Percentiles rank a stretch among this genome's conserved stretches.
Evolutionary conservation across 495 filamentous ascomycete species (phyloP).

Genomic region (Parachaetomium inaequale): DNA sequence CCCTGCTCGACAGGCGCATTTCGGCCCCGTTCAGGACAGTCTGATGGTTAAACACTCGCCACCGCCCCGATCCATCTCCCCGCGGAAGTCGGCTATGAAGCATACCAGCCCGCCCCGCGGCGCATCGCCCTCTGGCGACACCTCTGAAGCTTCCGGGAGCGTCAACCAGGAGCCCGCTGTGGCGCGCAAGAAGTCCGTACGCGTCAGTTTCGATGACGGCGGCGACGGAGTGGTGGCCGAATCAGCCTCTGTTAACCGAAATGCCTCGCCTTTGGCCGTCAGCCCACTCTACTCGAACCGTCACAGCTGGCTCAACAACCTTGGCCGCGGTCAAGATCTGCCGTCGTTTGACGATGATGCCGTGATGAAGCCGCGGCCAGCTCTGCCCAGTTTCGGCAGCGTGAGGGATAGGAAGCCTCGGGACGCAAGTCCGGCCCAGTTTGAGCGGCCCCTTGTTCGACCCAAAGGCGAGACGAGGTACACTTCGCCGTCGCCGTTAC

Average conservation of each 20-base stretch:
- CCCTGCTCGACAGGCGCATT: conserved; percentile 64
- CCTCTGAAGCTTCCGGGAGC: conserved; percentile 37
- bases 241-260: conserved; percentile 51
- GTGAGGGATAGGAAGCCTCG: conserved; percentile 54
- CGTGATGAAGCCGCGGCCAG: conserved; percentile 70
- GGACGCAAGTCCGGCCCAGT: conserved; percentile 27
- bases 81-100: conserved; percentile 84
- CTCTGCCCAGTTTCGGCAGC: conserved; percentile 81
- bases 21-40: conserved; percentile 54
- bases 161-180: conserved; percentile 49
- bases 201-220: conserved; percentile 86
- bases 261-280: conserved; percentile 45
- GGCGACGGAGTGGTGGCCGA: conserved; percentile 54
- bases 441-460: conserved; percentile 51
- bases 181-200: conserved; percentile 61
- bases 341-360: conserved; percentile 56
- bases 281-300: conserved; percentile 51
- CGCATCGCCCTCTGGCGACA: conserved; percentile 41
- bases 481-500: conserved; percentile 20
- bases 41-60: conserved; percentile 67
- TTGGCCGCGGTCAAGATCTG: conserved; percentile 47
- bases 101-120: conserved; percentile 52
- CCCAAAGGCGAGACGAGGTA: conserved; percentile 37
- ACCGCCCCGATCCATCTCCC: conserved; percentile 74
- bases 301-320: conserved; percentile 52